Conservation (phyloP, 345 rosid genomes). For the Dovyalis caffra region DNA sequence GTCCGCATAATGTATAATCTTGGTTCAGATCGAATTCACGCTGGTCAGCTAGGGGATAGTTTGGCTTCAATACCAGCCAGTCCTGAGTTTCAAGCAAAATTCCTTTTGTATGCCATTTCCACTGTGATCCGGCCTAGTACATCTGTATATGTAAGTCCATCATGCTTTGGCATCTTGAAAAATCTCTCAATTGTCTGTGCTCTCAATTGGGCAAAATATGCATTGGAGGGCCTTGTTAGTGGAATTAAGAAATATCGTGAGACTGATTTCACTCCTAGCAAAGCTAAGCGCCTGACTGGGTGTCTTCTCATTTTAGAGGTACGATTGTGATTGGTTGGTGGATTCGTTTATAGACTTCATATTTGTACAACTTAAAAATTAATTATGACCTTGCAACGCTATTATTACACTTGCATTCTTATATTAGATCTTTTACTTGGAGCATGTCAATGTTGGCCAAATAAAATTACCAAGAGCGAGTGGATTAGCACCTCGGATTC, state of each 20-base stretch:
- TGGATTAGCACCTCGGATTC: too few relatives aligned
- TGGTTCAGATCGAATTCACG: not conserved
- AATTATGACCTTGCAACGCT: too few relatives aligned
- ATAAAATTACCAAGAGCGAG: too few relatives aligned
- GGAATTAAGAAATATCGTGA: not conserved
- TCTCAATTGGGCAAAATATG: not conserved
- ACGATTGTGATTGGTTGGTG: too few relatives aligned
- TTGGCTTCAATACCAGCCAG: not conserved
- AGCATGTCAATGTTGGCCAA: too few relatives aligned
- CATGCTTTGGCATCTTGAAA: not conserved
- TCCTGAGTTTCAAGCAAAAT: not conserved
- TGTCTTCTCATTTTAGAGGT: too few relatives aligned
- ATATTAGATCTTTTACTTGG: too few relatives aligned
- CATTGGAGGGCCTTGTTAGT: not conserved
- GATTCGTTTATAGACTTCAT: too few relatives aligned
- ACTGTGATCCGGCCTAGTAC: not conserved
- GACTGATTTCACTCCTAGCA: not conserved
- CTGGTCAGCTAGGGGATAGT: not conserved
- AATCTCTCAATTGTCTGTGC: not conserved
- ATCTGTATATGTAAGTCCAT: not conserved
- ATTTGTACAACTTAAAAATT: too few relatives aligned
- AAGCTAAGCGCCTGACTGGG: not conserved
- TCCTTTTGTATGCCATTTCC: not conserved
- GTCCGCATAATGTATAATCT: not conserved
- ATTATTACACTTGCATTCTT: too few relatives aligned